Evolutionary conservation across 306 rosid species (phyloP).

Genomic region (Ammopiptanthus mongolicus): DNA sequence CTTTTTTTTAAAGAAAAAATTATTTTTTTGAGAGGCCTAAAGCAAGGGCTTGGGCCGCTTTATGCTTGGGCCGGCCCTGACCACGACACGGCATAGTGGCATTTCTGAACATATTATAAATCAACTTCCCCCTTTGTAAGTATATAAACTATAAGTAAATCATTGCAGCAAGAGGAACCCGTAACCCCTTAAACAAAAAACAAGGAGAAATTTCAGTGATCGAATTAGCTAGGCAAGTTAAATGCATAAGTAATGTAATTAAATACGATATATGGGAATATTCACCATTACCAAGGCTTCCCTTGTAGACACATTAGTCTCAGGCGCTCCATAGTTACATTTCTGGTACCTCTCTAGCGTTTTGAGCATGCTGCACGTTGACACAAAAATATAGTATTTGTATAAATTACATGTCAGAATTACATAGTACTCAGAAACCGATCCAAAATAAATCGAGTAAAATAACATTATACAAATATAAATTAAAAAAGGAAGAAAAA

Average conservation of each 20-base stretch:
- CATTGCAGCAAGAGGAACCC: not conserved
- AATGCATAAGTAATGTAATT: not conserved
- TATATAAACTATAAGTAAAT: not conserved
- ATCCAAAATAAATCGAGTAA: not conserved
- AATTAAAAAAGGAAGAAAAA: too few relatives aligned
- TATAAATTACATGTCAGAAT: not conserved
- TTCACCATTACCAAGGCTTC: slow-evolving; percentile 84
- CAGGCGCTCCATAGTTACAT: slow-evolving; percentile 96
- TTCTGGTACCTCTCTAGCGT: slow-evolving; percentile 99
- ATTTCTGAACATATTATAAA: not conserved
- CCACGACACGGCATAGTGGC: too few relatives aligned
- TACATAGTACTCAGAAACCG: not conserved
- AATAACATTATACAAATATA: not conserved
- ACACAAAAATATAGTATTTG: not conserved
- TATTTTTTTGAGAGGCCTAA: too few relatives aligned
- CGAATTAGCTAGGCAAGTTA: not conserved
- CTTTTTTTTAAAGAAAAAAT: too few relatives aligned
- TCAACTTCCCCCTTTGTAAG: not conserved
- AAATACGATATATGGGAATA: not conserved
- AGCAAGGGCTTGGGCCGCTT: too few relatives aligned
- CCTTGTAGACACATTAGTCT: slow-evolving; percentile 72
- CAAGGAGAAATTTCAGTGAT: not conserved
- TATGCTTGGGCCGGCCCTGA: too few relatives aligned
- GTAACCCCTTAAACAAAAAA: too few relatives aligned
- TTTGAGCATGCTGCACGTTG: slow-evolving; percentile 78